Percentiles rank a stretch among this genome's conserved stretches.
These are phyloP conservation scores for Achlya hypogyna DNA, from an alignment of 352 stramenopile genomes.

Conservation along the genomic window DNA sequence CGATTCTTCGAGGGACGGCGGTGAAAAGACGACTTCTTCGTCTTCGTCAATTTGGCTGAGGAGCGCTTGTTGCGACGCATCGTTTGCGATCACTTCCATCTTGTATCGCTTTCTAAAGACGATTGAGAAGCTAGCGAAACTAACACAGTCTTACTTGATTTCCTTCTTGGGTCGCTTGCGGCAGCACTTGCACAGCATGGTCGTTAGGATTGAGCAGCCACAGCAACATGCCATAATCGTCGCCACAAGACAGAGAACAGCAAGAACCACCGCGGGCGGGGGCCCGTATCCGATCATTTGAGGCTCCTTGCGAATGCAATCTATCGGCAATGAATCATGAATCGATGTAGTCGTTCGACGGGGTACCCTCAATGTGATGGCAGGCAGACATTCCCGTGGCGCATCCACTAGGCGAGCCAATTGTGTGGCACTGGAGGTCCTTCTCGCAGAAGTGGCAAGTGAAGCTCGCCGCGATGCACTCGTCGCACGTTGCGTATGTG, in stretches of 20 bases:
- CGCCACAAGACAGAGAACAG: conserved; percentile 70
- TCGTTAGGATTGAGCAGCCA: conserved; percentile 32
- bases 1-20: not conserved
- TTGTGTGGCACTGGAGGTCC: conserved; percentile 77
- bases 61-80: conserved; percentile 24
- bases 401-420: conserved; percentile 57
- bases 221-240: conserved; percentile 77
- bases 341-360: not conserved
- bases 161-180: conserved; percentile 22
- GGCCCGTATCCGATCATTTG: conserved; percentile 76
- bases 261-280: conserved; percentile 70
- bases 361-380: conserved; percentile 69
- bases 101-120: not conserved
- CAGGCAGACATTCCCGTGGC: conserved; percentile 62
- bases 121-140: not conserved
- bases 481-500: conserved; percentile 57
- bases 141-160: not conserved
- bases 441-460: conserved; percentile 75
- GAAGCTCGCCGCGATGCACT: conserved; percentile 61
- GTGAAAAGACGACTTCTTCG: conserved; percentile 22
- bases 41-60: conserved; percentile 37
- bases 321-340: conserved; percentile 27
- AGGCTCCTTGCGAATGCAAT: conserved; percentile 62
- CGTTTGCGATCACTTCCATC: not conserved
- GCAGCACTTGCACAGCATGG: conserved; percentile 16